Evolutionary conservation across 768 basidiomycete species (phyloP), one percentile per base, ranked within the genome.

Genomic region (Boletus barrowsii): DNA sequence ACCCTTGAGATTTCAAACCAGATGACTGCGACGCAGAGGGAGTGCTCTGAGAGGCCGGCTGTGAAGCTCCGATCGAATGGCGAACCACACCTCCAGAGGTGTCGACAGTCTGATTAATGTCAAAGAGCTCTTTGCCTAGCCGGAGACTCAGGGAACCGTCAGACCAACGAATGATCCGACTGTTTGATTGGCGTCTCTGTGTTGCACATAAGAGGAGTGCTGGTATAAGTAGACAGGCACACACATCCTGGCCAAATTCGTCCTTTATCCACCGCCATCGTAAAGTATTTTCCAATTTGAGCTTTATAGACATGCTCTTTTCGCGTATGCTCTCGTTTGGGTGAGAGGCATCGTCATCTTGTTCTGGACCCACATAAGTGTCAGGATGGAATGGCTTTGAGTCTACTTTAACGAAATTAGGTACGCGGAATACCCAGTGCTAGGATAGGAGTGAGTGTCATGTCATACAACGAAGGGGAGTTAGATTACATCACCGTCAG

Each of bases 221-320:
- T 30, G 35, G 32, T 18, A 2, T 7, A 10, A 26, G 22, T 22
- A 22, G 42, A 30, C 13, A 32, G 40, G 8, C 10, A 79, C 90
- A 75, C 64, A 95, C 95, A 63, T 90, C 87, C 64, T 83, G 74
- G 7, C 87, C 90, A 39, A 78, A 74, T 53, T 80, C 80, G 59
- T 90, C 88, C 67, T 88, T 89, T 1, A 79, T 78, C 97, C 97
- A 99, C 62, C 87, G 84, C 97, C 97, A 99, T 37, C 97, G 82
- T 18, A 98, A 79, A 6, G 94, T 95, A 69, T 97, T 97, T 75
- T 93, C 91, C 9, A 97, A 90, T 61, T 90, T 87, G 46, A 91
- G 80, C 67, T 91, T 93, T 64, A 91, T 86, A 42, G 83, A 79
- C 85, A 89, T 90, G 53, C 87, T 88, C 72, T 86, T 86, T 70